phyloP scores from a whole-genome alignment of 352 stramenopile species.

The Aphanomyces stellatus region DNA sequence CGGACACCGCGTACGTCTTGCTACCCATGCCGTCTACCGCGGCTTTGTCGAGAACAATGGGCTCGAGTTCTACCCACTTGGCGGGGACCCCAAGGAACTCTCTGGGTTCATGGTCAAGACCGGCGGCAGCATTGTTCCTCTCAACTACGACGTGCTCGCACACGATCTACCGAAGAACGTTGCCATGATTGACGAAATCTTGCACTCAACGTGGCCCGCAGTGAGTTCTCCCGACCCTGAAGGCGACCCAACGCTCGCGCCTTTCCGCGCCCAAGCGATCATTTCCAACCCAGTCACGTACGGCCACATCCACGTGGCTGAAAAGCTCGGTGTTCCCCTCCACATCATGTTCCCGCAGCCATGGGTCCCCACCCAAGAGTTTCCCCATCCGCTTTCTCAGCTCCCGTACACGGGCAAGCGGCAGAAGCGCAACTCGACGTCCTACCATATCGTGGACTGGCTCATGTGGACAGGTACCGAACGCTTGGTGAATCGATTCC shows the following conservation, averaged over 20 bases:
- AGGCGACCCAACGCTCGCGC: conserved; percentile 30
- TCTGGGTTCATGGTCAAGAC: conserved; percentile 90
- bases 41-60: conserved; percentile 65
- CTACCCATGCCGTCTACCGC: conserved; percentile 84
- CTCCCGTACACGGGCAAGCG: conserved; percentile 57
- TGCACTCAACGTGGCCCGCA: conserved; percentile 66
- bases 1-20: conserved; percentile 87
- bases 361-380: conserved; percentile 79
- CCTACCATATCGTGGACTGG: conserved; percentile 81
- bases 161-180: conserved; percentile 76
- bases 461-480: conserved; percentile 65
- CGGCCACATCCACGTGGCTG: conserved; percentile 88
- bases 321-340: conserved; percentile 86
- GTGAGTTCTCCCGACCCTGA: conserved; percentile 59
- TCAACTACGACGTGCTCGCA: conserved; percentile 46
- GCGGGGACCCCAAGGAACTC: conserved; percentile 63
- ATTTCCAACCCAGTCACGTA: conserved; percentile 92
- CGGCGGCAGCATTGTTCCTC: conserved; percentile 57
- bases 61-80: conserved; percentile 75
- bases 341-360: conserved; percentile 93
- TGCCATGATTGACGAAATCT: conserved; percentile 87
- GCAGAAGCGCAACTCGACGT: conserved; percentile 66
- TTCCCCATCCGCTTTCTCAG: conserved; percentile 85
- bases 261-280: conserved; percentile 86
- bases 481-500: conserved; percentile 76